phyloP scores from a whole-genome alignment of 805 yeast genomes.

The Cyberlindnera maritima region DNA sequence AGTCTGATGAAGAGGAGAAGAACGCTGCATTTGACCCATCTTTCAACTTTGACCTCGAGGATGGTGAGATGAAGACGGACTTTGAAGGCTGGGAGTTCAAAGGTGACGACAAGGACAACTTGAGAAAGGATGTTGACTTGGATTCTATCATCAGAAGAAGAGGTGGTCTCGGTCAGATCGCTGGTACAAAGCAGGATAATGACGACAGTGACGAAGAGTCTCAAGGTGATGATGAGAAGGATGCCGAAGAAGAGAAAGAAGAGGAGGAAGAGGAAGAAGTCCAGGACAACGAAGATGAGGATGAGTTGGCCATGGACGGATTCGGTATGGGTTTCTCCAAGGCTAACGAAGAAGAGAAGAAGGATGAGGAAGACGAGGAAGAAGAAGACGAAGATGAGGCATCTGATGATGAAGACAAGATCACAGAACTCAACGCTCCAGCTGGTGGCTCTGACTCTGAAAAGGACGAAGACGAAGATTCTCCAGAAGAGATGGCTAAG shows the following conservation, averaged over 20 bases:
- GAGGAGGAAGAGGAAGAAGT: conserved; percentile 37
- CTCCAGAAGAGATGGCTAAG: conserved; percentile 79
- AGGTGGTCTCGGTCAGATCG: conserved; percentile 67
- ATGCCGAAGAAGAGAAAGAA: conserved; percentile 30
- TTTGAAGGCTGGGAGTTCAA: conserved; percentile 87
- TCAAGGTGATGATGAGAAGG: conserved; percentile 37
- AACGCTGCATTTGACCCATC: conserved; percentile 69
- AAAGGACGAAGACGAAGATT: conserved; percentile 48
- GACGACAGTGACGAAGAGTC: conserved; percentile 34
- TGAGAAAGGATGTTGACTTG: conserved; percentile 69
- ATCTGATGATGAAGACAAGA: conserved; percentile 28
- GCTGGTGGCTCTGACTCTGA: conserved; percentile 36
- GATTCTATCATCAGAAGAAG: conserved; percentile 85
- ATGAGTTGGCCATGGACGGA: conserved; percentile 45
- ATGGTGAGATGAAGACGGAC: conserved; percentile 43
- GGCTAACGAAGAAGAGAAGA: conserved; percentile 30
- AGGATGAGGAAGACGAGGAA: conserved; percentile 34
- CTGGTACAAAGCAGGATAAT: conserved; percentile 40
- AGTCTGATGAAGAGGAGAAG: conserved; percentile 34
- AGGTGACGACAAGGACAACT: conserved; percentile 36
- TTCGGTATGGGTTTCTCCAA: conserved; percentile 37
- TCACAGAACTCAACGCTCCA: conserved; percentile 28
- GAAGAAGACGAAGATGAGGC: conserved; percentile 25
- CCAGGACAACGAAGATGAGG: conserved; percentile 36
- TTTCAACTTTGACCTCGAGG: conserved; percentile 68